Evolutionary conservation across 306 rosid genomes (phyloP).

Genomic region (Neltuma alba): DNA sequence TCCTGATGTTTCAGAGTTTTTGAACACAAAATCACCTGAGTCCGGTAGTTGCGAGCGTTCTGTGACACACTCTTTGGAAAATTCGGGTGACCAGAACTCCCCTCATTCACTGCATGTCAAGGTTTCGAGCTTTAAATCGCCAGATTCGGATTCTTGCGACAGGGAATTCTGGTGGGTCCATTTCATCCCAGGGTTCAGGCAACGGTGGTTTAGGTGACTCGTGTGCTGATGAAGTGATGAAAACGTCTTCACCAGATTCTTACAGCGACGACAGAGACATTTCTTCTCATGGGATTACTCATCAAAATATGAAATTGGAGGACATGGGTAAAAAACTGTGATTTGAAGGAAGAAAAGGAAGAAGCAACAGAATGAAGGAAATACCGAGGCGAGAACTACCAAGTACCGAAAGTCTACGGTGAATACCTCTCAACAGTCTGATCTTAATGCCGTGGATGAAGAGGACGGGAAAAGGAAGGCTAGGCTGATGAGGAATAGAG

Average conservation of each 20-base stretch:
- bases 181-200: constrained; percentile 63
- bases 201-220: constrained; percentile 40
- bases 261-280: constrained; percentile 47
- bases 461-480: constrained; percentile 77
- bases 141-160: constrained; percentile 42
- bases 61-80: constrained; percentile 5
- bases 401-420: constrained; percentile 56
- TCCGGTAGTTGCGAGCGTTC: constrained; percentile 5
- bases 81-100: constrained; percentile 36
- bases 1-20: constrained; percentile 43
- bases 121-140: constrained; percentile 29
- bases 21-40: constrained; percentile 40
- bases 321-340: constrained; percentile 47
- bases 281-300: constrained; percentile 39
- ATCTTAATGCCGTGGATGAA: constrained; percentile 35
- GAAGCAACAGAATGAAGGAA: constrained; percentile 58
- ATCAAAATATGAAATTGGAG: constrained; percentile 63
- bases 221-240: constrained; percentile 37
- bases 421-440: constrained; percentile 24
- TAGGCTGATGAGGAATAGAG: constrained; percentile 89
- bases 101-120: constrained; percentile 24
- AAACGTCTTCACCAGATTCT: constrained; percentile 38
- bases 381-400: constrained; percentile 55
- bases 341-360: constrained; percentile 85
- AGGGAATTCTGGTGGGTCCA: constrained; percentile 49